phyloP scores from a whole-genome alignment of 1,139 yeast species.

The Insectozyma bohioensis region DNA sequence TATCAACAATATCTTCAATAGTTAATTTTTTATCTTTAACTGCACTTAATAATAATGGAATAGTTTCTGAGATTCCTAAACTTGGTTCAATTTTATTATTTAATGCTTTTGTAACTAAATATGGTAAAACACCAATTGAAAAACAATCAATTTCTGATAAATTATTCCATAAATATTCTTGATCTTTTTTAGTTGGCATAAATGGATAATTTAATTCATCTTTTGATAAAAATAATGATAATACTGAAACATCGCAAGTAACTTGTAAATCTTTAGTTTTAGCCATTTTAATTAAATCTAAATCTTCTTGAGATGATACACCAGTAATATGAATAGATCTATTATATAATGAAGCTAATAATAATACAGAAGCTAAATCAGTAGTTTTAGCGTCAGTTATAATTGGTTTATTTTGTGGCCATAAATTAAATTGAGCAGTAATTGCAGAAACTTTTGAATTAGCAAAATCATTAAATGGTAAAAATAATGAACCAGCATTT shows the following conservation, averaged over 20 bases:
- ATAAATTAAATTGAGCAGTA: constrained; percentile 73
- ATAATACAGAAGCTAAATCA: constrained; percentile 84
- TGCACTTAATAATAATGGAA: constrained; percentile 82
- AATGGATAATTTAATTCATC: constrained; percentile 66
- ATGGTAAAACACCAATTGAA: constrained; percentile 81
- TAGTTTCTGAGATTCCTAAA: constrained; percentile 73
- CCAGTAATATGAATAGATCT: constrained; percentile 88
- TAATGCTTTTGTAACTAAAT: constrained; percentile 63
- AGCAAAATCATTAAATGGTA: constrained; percentile 76
- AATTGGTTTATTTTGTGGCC: constrained; percentile 86
- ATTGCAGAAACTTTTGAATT: constrained; percentile 71
- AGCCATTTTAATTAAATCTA: constrained; percentile 81
- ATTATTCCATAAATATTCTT: constrained; percentile 77
- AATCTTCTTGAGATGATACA: constrained; percentile 78
- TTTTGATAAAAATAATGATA: constrained; percentile 73
- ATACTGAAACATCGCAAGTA: constrained; percentile 87
- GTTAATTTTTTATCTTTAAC: constrained; percentile 74
- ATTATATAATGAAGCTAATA: constrained; percentile 85
- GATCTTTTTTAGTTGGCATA: constrained; percentile 81
- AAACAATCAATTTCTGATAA: constrained; percentile 78
- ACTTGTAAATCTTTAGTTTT: constrained; percentile 79
- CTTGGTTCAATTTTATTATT: constrained; percentile 66
- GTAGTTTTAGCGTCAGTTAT: constrained; percentile 92
- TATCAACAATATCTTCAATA: constrained; percentile 65
- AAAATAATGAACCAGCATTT: constrained; percentile 74